Evolutionary conservation across 257 asterid species (phyloP), one percentile per base, ranked within the genome.

Genomic region (Prunella vulgaris): DNA sequence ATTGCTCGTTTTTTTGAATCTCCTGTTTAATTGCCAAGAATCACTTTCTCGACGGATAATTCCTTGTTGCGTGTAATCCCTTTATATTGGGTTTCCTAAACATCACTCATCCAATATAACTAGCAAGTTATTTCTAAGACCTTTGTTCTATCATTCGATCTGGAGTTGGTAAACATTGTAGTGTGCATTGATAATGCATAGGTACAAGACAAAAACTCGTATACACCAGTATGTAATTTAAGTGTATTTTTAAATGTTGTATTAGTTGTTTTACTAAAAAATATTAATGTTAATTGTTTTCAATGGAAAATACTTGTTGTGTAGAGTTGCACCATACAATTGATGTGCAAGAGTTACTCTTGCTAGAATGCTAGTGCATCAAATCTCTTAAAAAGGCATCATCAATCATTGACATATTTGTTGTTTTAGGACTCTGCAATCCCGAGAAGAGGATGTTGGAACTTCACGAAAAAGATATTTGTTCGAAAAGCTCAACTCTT

Each of bases 391-490:
- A 17, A 42, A 46, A 33, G 52, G n/a, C n/a, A 64, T 10, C 74
- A 51, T 64, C 65, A 46, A 51, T 69, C n/a, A 48, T 74, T 64
- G 44, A 10, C 13, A 42, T 27, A 52, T 37, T 51, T 74, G 38
- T 58, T 35, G 71, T 44, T 79, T 6, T 69, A 93, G 98, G 98
- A 59, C 92, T 93, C 10, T 93, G 97, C 78, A 80, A 84, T 58
- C 98, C 98, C 0, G 98, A 93, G 88, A 88, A 85, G 83, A 90
- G 77, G 82, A 82, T 93, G 90, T 68, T 90, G 89, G 96, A 93
- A 80, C 98, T 88, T 78, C 98, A 93, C 22, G 75, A 68, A 32
- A 77, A 49, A 70, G 96, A 85, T 14, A 73, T 82, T 28, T 93
- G 98, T 75, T 87, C 96, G 0, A 93, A 90, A 76, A 90, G 97